Conservation (phyloP, 23 red algal species). For the Pyropia haitanensis region DNA sequence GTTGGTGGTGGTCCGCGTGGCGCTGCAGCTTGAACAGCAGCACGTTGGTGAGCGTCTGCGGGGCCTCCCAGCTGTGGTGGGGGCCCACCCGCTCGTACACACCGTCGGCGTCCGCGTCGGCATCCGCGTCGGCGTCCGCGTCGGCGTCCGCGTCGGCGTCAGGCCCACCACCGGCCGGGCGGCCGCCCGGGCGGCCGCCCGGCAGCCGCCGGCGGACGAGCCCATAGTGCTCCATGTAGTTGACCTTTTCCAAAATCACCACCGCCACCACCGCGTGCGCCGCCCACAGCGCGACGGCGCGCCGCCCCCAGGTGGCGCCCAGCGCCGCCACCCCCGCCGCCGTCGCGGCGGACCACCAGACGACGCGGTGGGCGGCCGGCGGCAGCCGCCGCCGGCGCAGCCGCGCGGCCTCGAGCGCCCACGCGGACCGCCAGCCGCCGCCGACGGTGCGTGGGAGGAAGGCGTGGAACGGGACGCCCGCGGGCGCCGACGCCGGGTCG, state of each 20-base stretch:
- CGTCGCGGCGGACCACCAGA: conserved; percentile 7
- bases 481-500: conserved; percentile 71
- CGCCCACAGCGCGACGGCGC: conserved; percentile 23
- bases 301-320: conserved; percentile 19
- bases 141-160: background rate
- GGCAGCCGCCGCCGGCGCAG: conserved; percentile 5
- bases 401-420: conserved; percentile 41
- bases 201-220: conserved; percentile 11
- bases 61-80: conserved; percentile 81
- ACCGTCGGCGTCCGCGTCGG: background rate
- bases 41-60: conserved; percentile 58
- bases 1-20: conserved; percentile 84
- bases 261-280: conserved; percentile 50
- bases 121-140: too few relatives aligned
- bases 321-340: conserved; percentile 8
- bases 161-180: too few relatives aligned
- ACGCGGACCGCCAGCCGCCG: conserved; percentile 46
- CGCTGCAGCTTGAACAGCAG: conserved; percentile 88
- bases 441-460: conserved; percentile 67
- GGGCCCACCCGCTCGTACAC: conserved; percentile 53
- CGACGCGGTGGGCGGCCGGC: conserved; percentile 16
- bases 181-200: conserved; percentile 10
- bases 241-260: conserved; percentile 67
- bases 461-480: conserved; percentile 60
- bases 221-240: conserved; percentile 96